Percentiles rank a stretch among this genome's conserved stretches.
These are phyloP conservation scores for Scheffersomyces lignosus DNA, from an alignment of 805 yeast genomes.

Conservation along the genomic window DNA sequence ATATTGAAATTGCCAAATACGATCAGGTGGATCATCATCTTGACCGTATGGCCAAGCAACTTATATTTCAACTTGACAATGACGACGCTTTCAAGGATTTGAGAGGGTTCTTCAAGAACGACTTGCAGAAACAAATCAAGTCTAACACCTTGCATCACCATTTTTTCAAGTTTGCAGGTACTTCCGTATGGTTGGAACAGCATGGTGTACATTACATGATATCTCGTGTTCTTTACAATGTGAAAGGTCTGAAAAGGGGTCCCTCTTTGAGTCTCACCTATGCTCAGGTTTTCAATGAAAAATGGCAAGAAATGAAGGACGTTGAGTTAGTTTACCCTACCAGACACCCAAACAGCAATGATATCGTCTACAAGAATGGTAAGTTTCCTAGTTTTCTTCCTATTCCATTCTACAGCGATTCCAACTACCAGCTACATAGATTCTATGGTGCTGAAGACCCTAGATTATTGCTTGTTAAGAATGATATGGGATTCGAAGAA, in stretches of 20 bases:
- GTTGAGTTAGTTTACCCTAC: constrained; percentile 20
- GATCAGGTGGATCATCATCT: neutral
- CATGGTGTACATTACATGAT: constrained; percentile 15
- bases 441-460: constrained; percentile 32
- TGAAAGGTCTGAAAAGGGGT: constrained; percentile 4
- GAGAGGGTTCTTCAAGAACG: neutral
- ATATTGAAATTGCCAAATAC: neutral
- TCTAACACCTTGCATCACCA: neutral
- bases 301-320: constrained; percentile 15
- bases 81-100: neutral
- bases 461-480: constrained; percentile 20
- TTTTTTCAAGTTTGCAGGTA: constrained; percentile 14
- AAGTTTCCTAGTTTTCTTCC: constrained; percentile 11
- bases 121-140: neutral
- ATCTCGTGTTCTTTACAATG: constrained; percentile 11
- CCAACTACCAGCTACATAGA: constrained; percentile 9
- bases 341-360: constrained; percentile 16
- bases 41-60: neutral
- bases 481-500: constrained; percentile 25
- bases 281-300: constrained; percentile 12
- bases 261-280: constrained; percentile 10
- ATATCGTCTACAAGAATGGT: constrained; percentile 5
- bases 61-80: neutral
- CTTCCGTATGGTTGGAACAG: constrained; percentile 15
- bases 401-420: constrained; percentile 11